These are phyloP conservation scores for Pythium rishiriense DNA, from an alignment of 352 stramenopile species.

Conservation along the genomic window DNA sequence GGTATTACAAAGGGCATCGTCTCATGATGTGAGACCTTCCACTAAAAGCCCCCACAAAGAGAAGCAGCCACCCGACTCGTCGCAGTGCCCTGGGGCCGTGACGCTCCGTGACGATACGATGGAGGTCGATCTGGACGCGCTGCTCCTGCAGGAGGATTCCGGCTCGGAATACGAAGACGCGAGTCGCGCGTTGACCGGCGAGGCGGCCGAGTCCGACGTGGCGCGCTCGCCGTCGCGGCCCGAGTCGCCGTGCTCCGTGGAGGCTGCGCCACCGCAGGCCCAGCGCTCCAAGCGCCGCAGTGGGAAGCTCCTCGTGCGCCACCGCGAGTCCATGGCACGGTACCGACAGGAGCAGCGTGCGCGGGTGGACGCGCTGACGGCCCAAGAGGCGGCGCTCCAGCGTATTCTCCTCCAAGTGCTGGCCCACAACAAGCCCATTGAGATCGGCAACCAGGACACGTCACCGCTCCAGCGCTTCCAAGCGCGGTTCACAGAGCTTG, in stretches of 20 bases:
- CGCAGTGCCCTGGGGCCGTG: too few relatives aligned
- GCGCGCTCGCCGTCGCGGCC: not conserved
- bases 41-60: too few relatives aligned
- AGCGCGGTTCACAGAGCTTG: slow-evolving; percentile 21
- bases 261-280: not conserved
- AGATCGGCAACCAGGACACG: not conserved
- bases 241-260: slow-evolving; percentile 12
- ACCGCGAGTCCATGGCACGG: slow-evolving; percentile 27
- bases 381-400: slow-evolving; percentile 20
- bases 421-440: slow-evolving; percentile 23
- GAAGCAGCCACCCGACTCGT: too few relatives aligned
- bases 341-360: slow-evolving; percentile 22
- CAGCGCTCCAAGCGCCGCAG: not conserved
- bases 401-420: slow-evolving; percentile 19
- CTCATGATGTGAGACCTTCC: too few relatives aligned
- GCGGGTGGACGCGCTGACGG: slow-evolving; percentile 20
- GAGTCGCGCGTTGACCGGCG: not conserved
- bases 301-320: slow-evolving; percentile 2
- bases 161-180: not conserved
- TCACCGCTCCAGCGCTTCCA: slow-evolving; percentile 6
- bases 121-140: slow-evolving; percentile 5
- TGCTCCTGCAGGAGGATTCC: slow-evolving; percentile 6
- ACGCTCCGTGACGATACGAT: not conserved
- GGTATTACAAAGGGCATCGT: too few relatives aligned
- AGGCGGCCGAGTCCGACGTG: not conserved